Evolutionary conservation across 2,329 filamentous ascomycete species (phyloP).

Genomic region (Alternaria postmessia): DNA sequence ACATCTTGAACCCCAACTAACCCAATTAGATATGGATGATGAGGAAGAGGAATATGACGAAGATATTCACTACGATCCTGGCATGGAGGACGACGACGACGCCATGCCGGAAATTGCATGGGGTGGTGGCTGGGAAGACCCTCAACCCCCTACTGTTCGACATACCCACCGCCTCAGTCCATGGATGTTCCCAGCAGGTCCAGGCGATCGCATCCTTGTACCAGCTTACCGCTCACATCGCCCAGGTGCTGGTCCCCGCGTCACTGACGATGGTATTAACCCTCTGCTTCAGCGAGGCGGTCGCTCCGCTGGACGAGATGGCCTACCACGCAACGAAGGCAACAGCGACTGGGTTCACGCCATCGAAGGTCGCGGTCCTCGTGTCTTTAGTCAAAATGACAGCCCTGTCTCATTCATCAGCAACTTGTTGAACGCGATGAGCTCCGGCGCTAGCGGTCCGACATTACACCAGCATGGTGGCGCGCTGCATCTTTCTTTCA

Average conservation of each 20-base stretch:
- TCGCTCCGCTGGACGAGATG: constrained; percentile 39
- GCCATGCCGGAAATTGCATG: constrained; percentile 55
- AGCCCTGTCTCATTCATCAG: constrained; percentile 65
- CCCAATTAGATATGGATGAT: constrained; percentile 57
- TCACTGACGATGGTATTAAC: constrained; percentile 82
- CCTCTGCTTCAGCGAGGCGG: constrained; percentile 77
- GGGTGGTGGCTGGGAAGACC: constrained; percentile 63
- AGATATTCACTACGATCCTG: constrained; percentile 66
- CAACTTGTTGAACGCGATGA: constrained; percentile 65
- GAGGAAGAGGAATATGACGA: constrained; percentile 76
- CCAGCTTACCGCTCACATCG: constrained; percentile 63
- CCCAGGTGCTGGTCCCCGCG: constrained; percentile 62
- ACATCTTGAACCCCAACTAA: constrained; percentile 43
- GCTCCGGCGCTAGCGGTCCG: constrained; percentile 45
- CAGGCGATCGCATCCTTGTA: constrained; percentile 54
- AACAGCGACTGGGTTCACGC: constrained; percentile 63
- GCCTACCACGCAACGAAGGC: constrained; percentile 45
- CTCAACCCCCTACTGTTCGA: constrained; percentile 56
- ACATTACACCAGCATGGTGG: constrained; percentile 52
- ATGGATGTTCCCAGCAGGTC: constrained; percentile 67
- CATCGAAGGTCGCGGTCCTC: constrained; percentile 58
- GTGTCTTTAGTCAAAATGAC: constrained; percentile 55
- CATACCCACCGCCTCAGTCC: constrained; percentile 61
- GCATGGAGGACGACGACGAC: constrained; percentile 58
- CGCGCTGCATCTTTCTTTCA: constrained; percentile 62